Evolutionary conservation across 225 moss, liverwort and hornwort genomes (phyloP), one percentile per base, ranked within the genome.

Genomic region (Rhytidiadelphus loreus): DNA sequence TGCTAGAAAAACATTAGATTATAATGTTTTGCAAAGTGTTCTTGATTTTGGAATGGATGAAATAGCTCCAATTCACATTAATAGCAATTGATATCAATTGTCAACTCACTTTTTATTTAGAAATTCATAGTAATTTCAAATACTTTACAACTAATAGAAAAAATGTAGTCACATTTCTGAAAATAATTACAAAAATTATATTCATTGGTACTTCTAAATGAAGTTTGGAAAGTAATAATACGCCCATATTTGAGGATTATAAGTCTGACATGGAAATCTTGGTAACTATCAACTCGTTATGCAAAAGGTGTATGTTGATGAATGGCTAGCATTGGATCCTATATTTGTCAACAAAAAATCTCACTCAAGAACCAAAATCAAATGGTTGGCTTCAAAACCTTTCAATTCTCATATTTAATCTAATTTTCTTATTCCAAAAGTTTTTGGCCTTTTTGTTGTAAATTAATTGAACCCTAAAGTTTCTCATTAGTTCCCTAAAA

Each of bases 211-310:
- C 25, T 41, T 41, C 3, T 5, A 70, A 70, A 13, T 39, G 13
- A n/a, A 39, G 4, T 69, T 39, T 24, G 7, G 24, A 69, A 69
- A 33, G 16, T 62, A 29, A 2, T 62, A 30, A 30, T 30, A 30
- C 15, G 16, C 2, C 25, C 5, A 0, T 33, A 3, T 5, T 65
- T 10, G 19, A 65, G 5, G 6, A 0, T 35, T 35, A 59, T 25
- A 16, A 62, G 3, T 62, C 3, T 62, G 0, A 68, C 0, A 4
- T n/a, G 1, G 68, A n/a, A n/a, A 12, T 22, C 22, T 68, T n/a
- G 4, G 3, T 24, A 39, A 69, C 0, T 69, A 1, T 68, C 2
- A 39, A 39, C 2, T 68, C 0, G 2, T 69, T n/a, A 23, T 23
- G 13, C 0, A 6, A 1, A 18, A 63, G 18, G 64, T 65, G 2